Evolutionary conservation across 2,329 filamentous ascomycete species (phyloP).

Genomic region (Plectosphaerella plurivora): DNA sequence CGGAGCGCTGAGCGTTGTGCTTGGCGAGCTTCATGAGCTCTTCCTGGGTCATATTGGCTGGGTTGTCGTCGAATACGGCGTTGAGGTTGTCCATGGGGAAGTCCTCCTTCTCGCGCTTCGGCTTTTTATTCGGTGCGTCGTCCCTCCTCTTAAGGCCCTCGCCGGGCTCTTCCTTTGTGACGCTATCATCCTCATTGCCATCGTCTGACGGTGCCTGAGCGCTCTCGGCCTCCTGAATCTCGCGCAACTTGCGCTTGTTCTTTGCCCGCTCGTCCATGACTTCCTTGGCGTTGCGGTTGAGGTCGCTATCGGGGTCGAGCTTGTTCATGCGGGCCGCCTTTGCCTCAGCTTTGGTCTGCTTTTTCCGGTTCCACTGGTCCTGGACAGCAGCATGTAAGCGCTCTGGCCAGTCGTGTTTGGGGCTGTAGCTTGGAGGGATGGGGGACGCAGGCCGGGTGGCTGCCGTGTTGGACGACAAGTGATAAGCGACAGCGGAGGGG

Average conservation of each 20-base stretch:
- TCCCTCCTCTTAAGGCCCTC: slow-evolving; percentile 55
- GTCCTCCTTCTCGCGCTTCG: slow-evolving; percentile 30
- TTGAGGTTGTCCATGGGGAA: slow-evolving; percentile 7
- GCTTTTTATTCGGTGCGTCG: slow-evolving; percentile 52
- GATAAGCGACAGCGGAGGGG: not conserved
- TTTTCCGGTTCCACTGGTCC: slow-evolving; percentile 94
- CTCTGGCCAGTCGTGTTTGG: not conserved
- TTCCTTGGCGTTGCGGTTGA: slow-evolving; percentile 81
- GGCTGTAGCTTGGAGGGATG: no score
- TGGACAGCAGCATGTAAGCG: slow-evolving; percentile 27
- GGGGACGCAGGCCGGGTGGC: not conserved
- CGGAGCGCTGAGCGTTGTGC: slow-evolving; percentile 3
- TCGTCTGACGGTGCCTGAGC: slow-evolving; percentile 17
- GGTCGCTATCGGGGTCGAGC: slow-evolving; percentile 80
- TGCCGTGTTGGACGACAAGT: not conserved
- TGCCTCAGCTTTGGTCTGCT: slow-evolving; percentile 89
- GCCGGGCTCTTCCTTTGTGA: slow-evolving; percentile 56
- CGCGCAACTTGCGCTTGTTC: slow-evolving; percentile 77
- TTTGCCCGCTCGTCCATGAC: slow-evolving; percentile 76
- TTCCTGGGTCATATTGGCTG: slow-evolving; percentile 13
- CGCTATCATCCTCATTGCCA: slow-evolving; percentile 34
- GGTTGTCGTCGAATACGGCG: slow-evolving; percentile 10
- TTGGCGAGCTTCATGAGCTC: slow-evolving; percentile 12
- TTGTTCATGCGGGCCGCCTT: slow-evolving; percentile 80
- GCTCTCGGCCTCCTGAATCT: slow-evolving; percentile 43